phyloP scores from a whole-genome alignment of 2,329 filamentous ascomycete species.

The Sphaerulina populicola region DNA sequence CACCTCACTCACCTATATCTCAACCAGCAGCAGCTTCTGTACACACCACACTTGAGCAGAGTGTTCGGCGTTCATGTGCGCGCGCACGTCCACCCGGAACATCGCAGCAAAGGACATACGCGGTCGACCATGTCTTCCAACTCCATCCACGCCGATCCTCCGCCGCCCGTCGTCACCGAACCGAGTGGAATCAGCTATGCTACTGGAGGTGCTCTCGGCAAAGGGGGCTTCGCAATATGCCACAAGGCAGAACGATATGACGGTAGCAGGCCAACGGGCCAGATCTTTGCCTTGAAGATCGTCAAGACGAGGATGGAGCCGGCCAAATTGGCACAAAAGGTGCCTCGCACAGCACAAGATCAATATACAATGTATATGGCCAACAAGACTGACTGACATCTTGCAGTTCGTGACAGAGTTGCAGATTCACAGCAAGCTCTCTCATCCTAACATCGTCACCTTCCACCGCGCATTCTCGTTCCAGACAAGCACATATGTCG shows the following conservation, averaged over 20 bases:
- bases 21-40: background rate
- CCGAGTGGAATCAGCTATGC: slow-evolving; percentile 65
- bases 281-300: slow-evolving; percentile 69
- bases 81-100: slow-evolving; percentile 7
- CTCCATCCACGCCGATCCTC: slow-evolving; percentile 45
- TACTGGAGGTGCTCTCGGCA: slow-evolving; percentile 65
- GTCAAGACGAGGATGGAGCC: slow-evolving; percentile 73
- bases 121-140: slow-evolving; percentile 19
- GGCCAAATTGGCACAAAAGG: slow-evolving; percentile 76
- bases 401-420: slow-evolving; percentile 67
- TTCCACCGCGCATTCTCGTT: slow-evolving; percentile 93
- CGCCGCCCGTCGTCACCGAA: slow-evolving; percentile 54
- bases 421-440: slow-evolving; percentile 97
- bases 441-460: slow-evolving; percentile 88
- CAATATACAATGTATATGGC: background rate
- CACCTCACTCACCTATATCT: background rate
- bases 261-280: slow-evolving; percentile 49
- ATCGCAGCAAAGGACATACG: slow-evolving; percentile 11
- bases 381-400: background rate
- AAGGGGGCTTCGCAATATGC: slow-evolving; percentile 76
- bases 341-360: slow-evolving; percentile 28
- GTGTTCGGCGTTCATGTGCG: slow-evolving; percentile 6
- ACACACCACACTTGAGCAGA: background rate
- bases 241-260: slow-evolving; percentile 61
- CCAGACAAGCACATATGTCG: slow-evolving; percentile 80